phyloP scores from a whole-genome alignment of 2,329 filamentous ascomycete genomes.

The Colletotrichum lentis region DNA sequence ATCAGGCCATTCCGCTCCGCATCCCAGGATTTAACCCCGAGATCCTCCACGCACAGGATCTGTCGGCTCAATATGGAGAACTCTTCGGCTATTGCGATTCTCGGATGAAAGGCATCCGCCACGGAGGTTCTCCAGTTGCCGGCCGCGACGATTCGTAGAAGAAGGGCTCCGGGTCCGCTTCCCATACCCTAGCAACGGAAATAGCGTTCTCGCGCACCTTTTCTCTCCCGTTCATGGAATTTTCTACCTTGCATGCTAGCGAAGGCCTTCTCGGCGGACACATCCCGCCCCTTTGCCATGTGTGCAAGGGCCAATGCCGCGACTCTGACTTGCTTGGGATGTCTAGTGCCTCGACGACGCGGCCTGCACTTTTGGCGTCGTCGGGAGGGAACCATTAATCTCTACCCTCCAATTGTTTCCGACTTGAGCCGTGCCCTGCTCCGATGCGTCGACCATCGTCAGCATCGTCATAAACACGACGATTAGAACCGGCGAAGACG shows the following conservation, averaged over 20 bases:
- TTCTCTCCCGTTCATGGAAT: constrained; percentile 14
- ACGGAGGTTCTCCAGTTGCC: constrained; percentile 30
- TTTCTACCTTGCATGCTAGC: constrained; percentile 13
- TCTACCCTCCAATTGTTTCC: constrained; percentile 25
- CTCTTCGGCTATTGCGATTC: constrained; percentile 34
- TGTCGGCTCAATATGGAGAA: constrained; percentile 24
- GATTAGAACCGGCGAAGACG: not conserved
- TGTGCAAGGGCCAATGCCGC: constrained; percentile 30
- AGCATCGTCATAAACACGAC: not conserved
- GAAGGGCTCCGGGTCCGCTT: constrained; percentile 5
- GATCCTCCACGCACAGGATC: constrained; percentile 29
- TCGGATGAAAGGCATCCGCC: constrained; percentile 34
- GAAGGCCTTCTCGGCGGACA: constrained; percentile 20
- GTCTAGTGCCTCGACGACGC: constrained; percentile 10
- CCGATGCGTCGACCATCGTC: not conserved
- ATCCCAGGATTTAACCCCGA: constrained; percentile 15
- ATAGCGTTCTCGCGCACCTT: constrained; percentile 8
- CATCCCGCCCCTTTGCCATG: constrained; percentile 23
- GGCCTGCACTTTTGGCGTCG: constrained; percentile 11
- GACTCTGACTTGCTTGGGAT: constrained; percentile 22
- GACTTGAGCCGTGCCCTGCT: constrained; percentile 5
- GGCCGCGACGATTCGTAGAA: constrained; percentile 18
- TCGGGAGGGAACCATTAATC: constrained; percentile 10
- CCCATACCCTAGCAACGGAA: constrained; percentile 10
- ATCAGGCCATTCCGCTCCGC: constrained; percentile 34